Evolutionary conservation across 208 protist species (phyloP).

Genomic region (Acanthamoeba lenticulata): DNA sequence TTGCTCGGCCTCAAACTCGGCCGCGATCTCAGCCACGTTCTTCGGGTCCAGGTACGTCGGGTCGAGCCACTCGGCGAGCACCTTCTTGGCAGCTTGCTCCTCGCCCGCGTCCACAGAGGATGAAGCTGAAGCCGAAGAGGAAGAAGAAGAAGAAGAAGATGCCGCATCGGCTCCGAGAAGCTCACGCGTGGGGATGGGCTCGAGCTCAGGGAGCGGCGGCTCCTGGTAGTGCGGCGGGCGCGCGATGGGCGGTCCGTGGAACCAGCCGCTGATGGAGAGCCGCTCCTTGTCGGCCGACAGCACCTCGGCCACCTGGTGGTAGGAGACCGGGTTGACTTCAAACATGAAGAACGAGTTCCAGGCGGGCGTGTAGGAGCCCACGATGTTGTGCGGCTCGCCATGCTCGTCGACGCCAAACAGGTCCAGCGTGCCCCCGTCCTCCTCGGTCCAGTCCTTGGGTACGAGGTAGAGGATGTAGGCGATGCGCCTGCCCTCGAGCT

Average conservation of each 20-base stretch:
- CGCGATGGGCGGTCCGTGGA: conserved; percentile 1
- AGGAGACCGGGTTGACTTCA: neutral
- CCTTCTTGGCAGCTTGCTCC: neutral
- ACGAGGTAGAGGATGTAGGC: conserved; percentile 65
- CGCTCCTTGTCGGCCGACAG: conserved; percentile 4
- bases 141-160: too few relatives aligned
- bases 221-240: neutral
- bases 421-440: conserved; percentile 24
- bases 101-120: neutral
- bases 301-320: conserved; percentile 15
- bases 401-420: conserved; percentile 30
- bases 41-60: conserved; percentile 9
- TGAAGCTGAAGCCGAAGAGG: neutral
- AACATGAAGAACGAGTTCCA: conserved; percentile 60
- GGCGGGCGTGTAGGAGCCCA: neutral
- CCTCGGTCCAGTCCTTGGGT: conserved; percentile 53
- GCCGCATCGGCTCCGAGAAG: too few relatives aligned
- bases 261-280: conserved; percentile 50
- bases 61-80: conserved; percentile 17
- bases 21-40: neutral
- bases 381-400: conserved; percentile 8
- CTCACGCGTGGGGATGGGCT: neutral
- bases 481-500: conserved; percentile 22
- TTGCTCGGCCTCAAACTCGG: conserved; percentile 9
- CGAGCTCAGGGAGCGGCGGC: neutral